A percentile compares a stretch with the other conserved stretches of the same genome.
Evolutionary conservation across 2,329 filamentous ascomycete genomes (phyloP).

Genomic region (Aureobasidium leucospermi): DNA sequence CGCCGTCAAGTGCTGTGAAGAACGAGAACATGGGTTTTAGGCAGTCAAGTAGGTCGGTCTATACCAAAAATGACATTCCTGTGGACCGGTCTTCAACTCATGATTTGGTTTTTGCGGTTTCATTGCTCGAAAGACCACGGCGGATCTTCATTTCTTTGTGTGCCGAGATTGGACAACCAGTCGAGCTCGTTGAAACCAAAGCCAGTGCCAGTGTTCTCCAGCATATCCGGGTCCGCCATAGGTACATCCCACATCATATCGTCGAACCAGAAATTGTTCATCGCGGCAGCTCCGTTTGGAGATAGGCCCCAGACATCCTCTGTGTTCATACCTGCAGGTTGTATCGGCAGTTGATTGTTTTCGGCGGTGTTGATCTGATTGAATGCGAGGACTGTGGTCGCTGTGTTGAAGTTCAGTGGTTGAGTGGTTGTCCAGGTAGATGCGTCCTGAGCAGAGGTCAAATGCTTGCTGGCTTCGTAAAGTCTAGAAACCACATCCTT

Average conservation of each 20-base stretch:
- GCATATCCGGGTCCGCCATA: neutral
- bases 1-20: no score
- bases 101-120: neutral
- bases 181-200: neutral
- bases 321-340: neutral
- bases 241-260: conserved; percentile 21
- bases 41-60: no score
- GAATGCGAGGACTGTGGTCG: no score
- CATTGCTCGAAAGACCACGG: neutral
- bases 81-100: no score
- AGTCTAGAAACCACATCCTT: conserved; percentile 35
- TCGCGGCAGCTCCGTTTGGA: conserved; percentile 18
- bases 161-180: neutral
- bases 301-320: conserved; percentile 16
- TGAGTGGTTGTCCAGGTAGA: no score
- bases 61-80: no score
- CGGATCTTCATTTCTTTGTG: neutral
- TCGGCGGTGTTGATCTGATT: no score
- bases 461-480: conserved; percentile 31
- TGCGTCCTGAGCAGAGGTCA: conserved; percentile 10
- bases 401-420: neutral
- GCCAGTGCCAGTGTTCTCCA: neutral
- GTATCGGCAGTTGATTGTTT: neutral
- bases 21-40: no score
- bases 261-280: conserved; percentile 21